A percentile compares a stretch with the other conserved stretches of the same genome.
These are phyloP conservation scores for Septoria linicola DNA, from an alignment of 2,329 filamentous ascomycete genomes.

Conservation along the genomic window DNA sequence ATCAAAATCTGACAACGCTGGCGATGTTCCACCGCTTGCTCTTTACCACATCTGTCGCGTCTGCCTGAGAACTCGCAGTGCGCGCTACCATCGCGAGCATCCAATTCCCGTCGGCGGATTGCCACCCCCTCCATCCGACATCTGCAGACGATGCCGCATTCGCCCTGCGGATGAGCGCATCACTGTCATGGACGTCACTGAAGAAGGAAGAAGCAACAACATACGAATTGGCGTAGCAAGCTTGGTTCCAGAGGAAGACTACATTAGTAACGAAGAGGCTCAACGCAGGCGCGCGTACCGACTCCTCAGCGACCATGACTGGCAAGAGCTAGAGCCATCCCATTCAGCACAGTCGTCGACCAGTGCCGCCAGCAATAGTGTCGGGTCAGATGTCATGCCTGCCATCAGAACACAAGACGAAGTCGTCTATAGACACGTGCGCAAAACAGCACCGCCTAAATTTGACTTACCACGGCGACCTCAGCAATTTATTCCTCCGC, in stretches of 20 bases:
- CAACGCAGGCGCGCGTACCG: constrained; percentile 16
- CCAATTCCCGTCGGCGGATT: constrained; percentile 36
- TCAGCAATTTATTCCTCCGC: background rate
- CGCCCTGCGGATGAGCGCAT: constrained; percentile 27
- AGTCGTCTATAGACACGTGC: constrained; percentile 19
- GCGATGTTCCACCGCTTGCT: constrained; percentile 30
- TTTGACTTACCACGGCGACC: background rate
- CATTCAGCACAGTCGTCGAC: background rate
- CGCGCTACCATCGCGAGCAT: constrained; percentile 37
- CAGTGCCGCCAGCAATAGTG: background rate
- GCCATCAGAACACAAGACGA: constrained; percentile 1
- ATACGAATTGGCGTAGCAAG: constrained; percentile 31
- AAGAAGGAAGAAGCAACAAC: constrained; percentile 29
- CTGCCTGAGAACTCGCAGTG: constrained; percentile 36
- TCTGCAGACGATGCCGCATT: constrained; percentile 38
- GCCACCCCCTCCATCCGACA: constrained; percentile 33
- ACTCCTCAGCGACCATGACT: constrained; percentile 25
- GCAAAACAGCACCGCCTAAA: constrained; percentile 10
- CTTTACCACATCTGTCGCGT: constrained; percentile 39
- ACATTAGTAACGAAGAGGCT: constrained; percentile 23
- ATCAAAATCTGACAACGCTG: constrained; percentile 5
- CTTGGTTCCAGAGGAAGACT: constrained; percentile 28
- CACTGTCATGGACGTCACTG: constrained; percentile 21
- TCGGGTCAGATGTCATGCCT: background rate
- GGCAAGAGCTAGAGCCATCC: constrained; percentile 21